Percentiles rank a stretch among this genome's conserved stretches.
Evolutionary conservation across 257 asterid species (phyloP).

Genomic region (Ophiorrhiza pumila): DNA sequence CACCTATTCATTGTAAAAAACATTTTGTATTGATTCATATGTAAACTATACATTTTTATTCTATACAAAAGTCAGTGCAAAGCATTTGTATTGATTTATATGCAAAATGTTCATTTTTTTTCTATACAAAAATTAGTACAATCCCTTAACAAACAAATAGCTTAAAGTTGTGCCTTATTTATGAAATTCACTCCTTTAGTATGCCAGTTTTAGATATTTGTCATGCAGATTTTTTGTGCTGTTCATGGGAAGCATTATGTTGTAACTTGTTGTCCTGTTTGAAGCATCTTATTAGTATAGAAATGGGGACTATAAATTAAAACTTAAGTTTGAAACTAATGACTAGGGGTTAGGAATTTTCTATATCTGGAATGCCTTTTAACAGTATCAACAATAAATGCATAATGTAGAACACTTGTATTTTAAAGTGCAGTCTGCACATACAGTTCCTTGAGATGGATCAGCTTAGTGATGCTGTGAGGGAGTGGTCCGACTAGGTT

Average conservation of each 20-base stretch:
- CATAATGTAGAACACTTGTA: background rate
- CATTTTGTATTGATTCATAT: no score
- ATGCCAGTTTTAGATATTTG: no score
- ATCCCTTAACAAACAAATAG: no score
- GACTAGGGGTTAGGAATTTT: background rate
- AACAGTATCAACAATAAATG: background rate
- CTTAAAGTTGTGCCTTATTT: no score
- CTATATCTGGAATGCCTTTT: background rate
- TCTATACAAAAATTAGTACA: no score
- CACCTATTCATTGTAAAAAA: no score
- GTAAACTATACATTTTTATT: no score
- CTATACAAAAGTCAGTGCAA: no score
- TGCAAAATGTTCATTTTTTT: no score
- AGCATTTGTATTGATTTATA: no score
- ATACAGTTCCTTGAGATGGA: slow-evolving; percentile 58
- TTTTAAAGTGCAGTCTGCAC: slow-evolving; percentile 9
- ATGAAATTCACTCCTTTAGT: no score
- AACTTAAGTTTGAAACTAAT: background rate
- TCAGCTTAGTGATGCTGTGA: slow-evolving; percentile 45
- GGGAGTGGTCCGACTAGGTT: slow-evolving; percentile 53
- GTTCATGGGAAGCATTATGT: background rate
- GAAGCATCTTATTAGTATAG: background rate
- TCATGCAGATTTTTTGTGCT: background rate
- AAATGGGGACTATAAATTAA: background rate
- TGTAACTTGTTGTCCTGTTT: background rate